phyloP scores from a whole-genome alignment of 2,329 filamentous ascomycete species.

The Epichloe glyceriae region DNA sequence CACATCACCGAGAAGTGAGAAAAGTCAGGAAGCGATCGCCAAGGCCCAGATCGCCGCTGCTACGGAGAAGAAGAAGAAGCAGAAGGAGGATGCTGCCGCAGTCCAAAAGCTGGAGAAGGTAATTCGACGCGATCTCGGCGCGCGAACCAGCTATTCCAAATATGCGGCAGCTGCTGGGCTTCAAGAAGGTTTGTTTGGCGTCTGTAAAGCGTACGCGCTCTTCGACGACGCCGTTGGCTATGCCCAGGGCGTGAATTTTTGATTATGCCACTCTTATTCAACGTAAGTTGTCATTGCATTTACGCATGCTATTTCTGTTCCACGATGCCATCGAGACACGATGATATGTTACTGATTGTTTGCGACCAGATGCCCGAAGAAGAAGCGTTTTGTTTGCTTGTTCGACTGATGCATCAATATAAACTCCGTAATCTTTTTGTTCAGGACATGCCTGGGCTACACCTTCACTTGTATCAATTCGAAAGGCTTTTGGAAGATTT shows the following conservation, averaged over 20 bases:
- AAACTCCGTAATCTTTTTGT: constrained; percentile 84
- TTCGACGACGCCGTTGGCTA: constrained; percentile 94
- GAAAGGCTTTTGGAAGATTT: constrained; percentile 87
- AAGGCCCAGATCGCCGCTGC: constrained; percentile 52
- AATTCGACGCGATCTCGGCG: constrained; percentile 82
- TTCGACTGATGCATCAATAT: constrained; percentile 94
- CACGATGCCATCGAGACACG: neutral
- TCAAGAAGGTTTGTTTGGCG: constrained; percentile 85
- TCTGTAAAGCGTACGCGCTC: constrained; percentile 94
- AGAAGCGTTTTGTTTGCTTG: constrained; percentile 87
- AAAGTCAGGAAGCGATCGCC: constrained; percentile 47
- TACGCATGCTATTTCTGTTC: neutral
- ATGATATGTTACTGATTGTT: neutral
- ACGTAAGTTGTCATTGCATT: constrained; percentile 39
- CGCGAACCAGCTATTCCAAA: constrained; percentile 91
- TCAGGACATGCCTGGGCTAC: constrained; percentile 90
- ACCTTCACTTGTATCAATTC: constrained; percentile 88
- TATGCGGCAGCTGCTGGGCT: constrained; percentile 83
- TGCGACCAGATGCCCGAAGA: constrained; percentile 74
- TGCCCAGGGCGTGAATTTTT: constrained; percentile 99
- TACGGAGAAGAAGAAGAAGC: constrained; percentile 61
- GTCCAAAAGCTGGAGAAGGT: constrained; percentile 78
- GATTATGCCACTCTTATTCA: constrained; percentile 91
- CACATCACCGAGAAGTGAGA: constrained; percentile 45
- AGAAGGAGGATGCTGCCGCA: constrained; percentile 61